These are phyloP conservation scores for Lactarius hengduanensis DNA, from an alignment of 768 basidiomycete species.

Conservation along the genomic window DNA sequence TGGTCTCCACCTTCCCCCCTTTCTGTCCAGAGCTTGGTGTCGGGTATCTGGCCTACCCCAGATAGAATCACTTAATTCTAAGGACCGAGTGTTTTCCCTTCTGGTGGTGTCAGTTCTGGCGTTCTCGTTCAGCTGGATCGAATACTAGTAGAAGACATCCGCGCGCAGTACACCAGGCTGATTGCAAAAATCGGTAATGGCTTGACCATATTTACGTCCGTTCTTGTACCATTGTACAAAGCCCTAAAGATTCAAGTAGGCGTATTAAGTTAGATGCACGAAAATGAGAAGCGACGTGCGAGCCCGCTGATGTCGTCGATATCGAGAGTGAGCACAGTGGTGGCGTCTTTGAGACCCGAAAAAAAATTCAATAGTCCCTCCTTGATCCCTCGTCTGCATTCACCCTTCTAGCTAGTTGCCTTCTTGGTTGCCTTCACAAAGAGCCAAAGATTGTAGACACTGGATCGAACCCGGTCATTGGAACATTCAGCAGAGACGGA, in stretches of 20 bases:
- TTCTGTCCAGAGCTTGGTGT: slow-evolving; percentile 63
- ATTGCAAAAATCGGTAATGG: slow-evolving; percentile 55
- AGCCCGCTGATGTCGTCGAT: slow-evolving; percentile 48
- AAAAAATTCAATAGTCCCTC: slow-evolving; percentile 42
- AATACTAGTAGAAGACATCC: slow-evolving; percentile 55
- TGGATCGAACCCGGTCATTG: slow-evolving; percentile 48
- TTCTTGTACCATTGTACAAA: slow-evolving; percentile 60
- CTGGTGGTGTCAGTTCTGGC: slow-evolving; percentile 48
- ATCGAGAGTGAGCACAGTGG: slow-evolving; percentile 8
- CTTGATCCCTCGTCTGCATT: slow-evolving; percentile 56
- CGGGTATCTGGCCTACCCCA: slow-evolving; percentile 54
- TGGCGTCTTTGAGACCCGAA: slow-evolving; percentile 7
- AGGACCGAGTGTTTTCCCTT: slow-evolving; percentile 51
- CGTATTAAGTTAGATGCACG: slow-evolving; percentile 4
- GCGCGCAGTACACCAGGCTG: slow-evolving; percentile 49
- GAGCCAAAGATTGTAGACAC: not conserved
- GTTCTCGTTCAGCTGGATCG: slow-evolving; percentile 67
- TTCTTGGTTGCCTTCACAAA: slow-evolving; percentile 48
- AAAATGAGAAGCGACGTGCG: slow-evolving; percentile 37
- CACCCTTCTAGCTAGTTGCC: slow-evolving; percentile 58
- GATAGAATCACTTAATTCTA: slow-evolving; percentile 53
- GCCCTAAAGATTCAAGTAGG: slow-evolving; percentile 36
- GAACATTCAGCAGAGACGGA: slow-evolving; percentile 27
- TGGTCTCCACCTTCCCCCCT: slow-evolving; percentile 49
- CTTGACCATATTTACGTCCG: slow-evolving; percentile 61